Base-by-base conservation (phyloP, 2,329 filamentous ascomycete genomes). In the Aspergillus sp. region DNA sequence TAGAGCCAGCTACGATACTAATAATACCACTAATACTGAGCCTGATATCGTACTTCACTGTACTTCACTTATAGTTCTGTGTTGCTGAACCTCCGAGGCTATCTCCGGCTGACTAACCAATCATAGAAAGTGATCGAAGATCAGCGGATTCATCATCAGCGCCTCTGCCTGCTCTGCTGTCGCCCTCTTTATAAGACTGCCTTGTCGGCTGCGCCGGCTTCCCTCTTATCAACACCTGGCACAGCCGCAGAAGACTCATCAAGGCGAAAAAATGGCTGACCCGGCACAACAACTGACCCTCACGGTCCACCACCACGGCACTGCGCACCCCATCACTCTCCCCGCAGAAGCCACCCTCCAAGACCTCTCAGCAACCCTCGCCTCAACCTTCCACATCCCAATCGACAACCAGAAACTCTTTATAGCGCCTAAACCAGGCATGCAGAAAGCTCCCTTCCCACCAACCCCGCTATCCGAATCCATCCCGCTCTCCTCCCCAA, bases 271-370 rank as follows among this genome's bases (percentile, higher is more conserved):
- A 17, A 56, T 51, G 41, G 30, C 40, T 51, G 48, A 56, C 17
- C 13, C 51, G 7, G 19, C 44, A 42, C 20, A 61, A 63, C 15
- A 61, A 63, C 54, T 81, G 57, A 66, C 69, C 37, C 68, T 87
- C 40, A 82, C 77, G 15, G 69, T 87, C 58, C 79, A 80, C 60
- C 80, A 86, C 64, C 83, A 86, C 68, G 79, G 80, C 66, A 79
- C 79, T 50, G 73, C 77, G 1, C 73, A 84, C 62, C 71, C 73
- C 17, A 68, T 86, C 45, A 70, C 73, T 11, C 78, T 86, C 46
- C 66, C 81, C 15, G 51, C 74, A 37, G 71, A 79, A 59, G 79
- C 83, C 56, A 86, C 83, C 1, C 75, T 87, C 33, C 62, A 71
- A 61, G 76, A 78, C 56, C 75, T 80, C 48, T 68, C 76, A 20